Evolutionary conservation across 805 yeast species (phyloP).

Genomic region (Kodamaea jinghongensis): DNA sequence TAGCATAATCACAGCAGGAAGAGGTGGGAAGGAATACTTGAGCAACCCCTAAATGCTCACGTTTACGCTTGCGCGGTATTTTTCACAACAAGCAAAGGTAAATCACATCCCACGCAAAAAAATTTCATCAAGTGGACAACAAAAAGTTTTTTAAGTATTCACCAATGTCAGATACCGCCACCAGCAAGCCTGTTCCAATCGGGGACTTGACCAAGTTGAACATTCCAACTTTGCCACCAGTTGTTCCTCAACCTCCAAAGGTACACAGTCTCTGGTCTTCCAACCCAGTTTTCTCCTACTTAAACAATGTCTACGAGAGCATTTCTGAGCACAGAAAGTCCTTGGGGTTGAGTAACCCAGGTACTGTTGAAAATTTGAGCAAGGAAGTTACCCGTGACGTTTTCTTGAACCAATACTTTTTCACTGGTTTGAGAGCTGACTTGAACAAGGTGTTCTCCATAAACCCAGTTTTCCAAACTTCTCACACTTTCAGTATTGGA

Average conservation of each 20-base stretch:
- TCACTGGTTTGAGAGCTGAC: slow-evolving; percentile 96
- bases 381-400: slow-evolving; percentile 89
- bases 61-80: too few species aligned
- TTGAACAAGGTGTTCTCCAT: slow-evolving; percentile 85
- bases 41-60: too few species aligned
- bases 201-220: slow-evolving; percentile 59
- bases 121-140: too few species aligned
- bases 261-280: slow-evolving; percentile 69
- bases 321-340: slow-evolving; percentile 77
- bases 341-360: slow-evolving; percentile 85
- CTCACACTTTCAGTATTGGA: slow-evolving; percentile 90
- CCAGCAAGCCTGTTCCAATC: slow-evolving; percentile 44
- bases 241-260: slow-evolving; percentile 52
- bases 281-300: slow-evolving; percentile 77
- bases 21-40: too few species aligned
- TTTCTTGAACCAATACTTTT: slow-evolving; percentile 81
- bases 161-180: slow-evolving; percentile 11
- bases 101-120: too few species aligned
- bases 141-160: not conserved
- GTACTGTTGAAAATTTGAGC: slow-evolving; percentile 56
- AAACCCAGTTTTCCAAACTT: slow-evolving; percentile 94
- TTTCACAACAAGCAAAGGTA: too few species aligned
- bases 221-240: slow-evolving; percentile 57
- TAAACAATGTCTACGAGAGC: slow-evolving; percentile 70
- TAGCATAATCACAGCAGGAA: too few species aligned